Evolutionary conservation across 306 rosid species (phyloP).

Genomic region (Cucurbita argyrosperma): DNA sequence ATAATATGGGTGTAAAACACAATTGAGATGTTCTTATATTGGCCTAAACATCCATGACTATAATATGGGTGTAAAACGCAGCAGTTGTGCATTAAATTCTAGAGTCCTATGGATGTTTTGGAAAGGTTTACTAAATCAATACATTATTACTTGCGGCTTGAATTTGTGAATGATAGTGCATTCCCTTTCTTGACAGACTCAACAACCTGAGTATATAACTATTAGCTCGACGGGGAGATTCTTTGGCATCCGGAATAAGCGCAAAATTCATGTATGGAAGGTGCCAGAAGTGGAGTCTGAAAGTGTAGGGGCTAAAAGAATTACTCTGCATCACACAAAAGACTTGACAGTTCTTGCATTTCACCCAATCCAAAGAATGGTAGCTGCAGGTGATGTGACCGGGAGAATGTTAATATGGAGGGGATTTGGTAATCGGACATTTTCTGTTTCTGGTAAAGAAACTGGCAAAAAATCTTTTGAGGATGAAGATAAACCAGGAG

Average conservation of each 20-base stretch:
- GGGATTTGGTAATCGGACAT: slow-evolving; percentile 45
- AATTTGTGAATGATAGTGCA: background rate
- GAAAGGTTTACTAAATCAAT: background rate
- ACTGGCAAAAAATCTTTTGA: slow-evolving; percentile 14
- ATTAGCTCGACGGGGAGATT: slow-evolving; percentile 54
- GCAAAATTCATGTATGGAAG: slow-evolving; percentile 64
- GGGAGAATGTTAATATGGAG: slow-evolving; percentile 86
- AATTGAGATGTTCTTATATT: background rate
- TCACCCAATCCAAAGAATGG: slow-evolving; percentile 62
- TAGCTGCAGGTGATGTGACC: slow-evolving; percentile 81
- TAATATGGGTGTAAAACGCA: background rate
- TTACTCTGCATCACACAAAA: slow-evolving; percentile 73
- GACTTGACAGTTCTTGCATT: slow-evolving; percentile 44
- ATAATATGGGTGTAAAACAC: background rate
- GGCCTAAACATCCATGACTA: background rate
- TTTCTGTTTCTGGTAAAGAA: slow-evolving; percentile 15
- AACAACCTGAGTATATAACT: slow-evolving; percentile 37
- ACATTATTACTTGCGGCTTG: background rate
- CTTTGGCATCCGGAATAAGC: slow-evolving; percentile 53
- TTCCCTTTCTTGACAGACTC: slow-evolving; percentile 44
- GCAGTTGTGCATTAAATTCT: background rate
- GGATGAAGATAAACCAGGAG: slow-evolving; percentile 51
- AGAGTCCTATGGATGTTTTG: background rate
- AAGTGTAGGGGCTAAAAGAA: slow-evolving; percentile 27
- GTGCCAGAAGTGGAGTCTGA: slow-evolving; percentile 36